A percentile compares a stretch with the other conserved stretches of the same genome.
Conservation (phyloP, 495 filamentous ascomycete species). For the Pseudomonodictys pantanalensis region DNA sequence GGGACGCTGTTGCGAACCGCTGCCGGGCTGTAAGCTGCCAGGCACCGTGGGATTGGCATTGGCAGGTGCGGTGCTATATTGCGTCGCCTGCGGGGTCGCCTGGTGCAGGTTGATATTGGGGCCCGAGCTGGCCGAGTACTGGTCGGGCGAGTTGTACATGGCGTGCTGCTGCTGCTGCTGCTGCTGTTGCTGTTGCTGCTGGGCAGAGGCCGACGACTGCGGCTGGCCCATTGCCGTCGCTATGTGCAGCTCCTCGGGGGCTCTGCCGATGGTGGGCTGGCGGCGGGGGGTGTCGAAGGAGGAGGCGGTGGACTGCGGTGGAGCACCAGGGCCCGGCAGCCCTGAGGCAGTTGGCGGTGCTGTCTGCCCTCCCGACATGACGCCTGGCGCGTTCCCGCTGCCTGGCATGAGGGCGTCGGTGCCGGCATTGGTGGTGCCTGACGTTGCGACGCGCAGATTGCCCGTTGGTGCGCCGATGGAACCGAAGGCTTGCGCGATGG, state of each 20-base stretch:
- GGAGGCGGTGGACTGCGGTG: slow-evolving; percentile 38
- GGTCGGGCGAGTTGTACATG: slow-evolving; percentile 49
- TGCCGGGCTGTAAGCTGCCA: slow-evolving; percentile 68
- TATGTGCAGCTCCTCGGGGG: slow-evolving; percentile 77
- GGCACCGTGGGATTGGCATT: slow-evolving; percentile 54
- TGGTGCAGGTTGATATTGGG: slow-evolving; percentile 70
- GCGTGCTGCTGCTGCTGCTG: slow-evolving; percentile 53
- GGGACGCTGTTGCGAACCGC: slow-evolving; percentile 52
- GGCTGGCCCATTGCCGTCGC: slow-evolving; percentile 50
- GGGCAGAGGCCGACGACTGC: slow-evolving; percentile 14
- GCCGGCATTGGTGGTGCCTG: slow-evolving; percentile 39
- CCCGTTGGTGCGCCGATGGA: slow-evolving; percentile 50
- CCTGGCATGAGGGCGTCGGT: slow-evolving; percentile 40
- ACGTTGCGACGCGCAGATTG: slow-evolving; percentile 39
- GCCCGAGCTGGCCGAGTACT: slow-evolving; percentile 47
- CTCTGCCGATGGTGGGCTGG: slow-evolving; percentile 50
- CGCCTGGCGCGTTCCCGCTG: slow-evolving; percentile 34
- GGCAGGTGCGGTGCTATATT: slow-evolving; percentile 49
- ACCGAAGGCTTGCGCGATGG: slow-evolving; percentile 48
- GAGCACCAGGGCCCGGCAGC: slow-evolving; percentile 37
- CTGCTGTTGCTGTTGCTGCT: slow-evolving; percentile 36
- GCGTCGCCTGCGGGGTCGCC: slow-evolving; percentile 56
- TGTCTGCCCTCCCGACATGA: slow-evolving; percentile 25
- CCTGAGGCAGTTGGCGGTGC: slow-evolving; percentile 37
- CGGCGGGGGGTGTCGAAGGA: slow-evolving; percentile 57